A percentile compares a stretch with the other conserved stretches of the same genome.
Conservation (phyloP, 192 early-diverging fungal species). For the Obelidium mucronatum region DNA sequence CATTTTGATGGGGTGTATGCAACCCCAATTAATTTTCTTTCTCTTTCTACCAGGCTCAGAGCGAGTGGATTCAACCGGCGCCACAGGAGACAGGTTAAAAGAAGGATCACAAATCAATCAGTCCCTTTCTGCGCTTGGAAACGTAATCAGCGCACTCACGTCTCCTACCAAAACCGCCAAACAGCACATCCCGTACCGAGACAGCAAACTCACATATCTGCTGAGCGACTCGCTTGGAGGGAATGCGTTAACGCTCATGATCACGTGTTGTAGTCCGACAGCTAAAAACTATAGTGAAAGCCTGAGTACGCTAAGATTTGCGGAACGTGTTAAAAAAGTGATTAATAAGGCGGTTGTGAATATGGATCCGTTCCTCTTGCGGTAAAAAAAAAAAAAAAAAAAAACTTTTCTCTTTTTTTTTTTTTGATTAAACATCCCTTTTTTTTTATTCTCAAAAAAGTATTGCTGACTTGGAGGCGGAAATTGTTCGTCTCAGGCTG, state of each 20-base stretch:
- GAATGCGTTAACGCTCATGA: constrained; percentile 59
- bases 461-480: constrained; percentile 46
- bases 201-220: constrained; percentile 64
- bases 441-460: no score
- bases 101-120: constrained; percentile 89
- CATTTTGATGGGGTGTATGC: not conserved
- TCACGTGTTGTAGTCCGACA: constrained; percentile 18
- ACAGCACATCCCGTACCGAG: constrained; percentile 53
- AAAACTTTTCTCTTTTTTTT: no score
- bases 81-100: constrained; percentile 80
- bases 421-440: no score
- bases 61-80: constrained; percentile 85
- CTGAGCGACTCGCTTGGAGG: constrained; percentile 60
- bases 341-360: constrained; percentile 48
- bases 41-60: no score
- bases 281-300: constrained; percentile 22
- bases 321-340: constrained; percentile 53
- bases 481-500: constrained; percentile 32
- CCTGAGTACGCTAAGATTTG: constrained; percentile 44
- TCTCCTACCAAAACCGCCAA: constrained; percentile 38
- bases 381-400: no score
- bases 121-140: constrained; percentile 77
- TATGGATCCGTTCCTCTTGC: constrained; percentile 49
- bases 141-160: constrained; percentile 85
- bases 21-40: no score